Base-by-base conservation (phyloP, 495 filamentous ascomycete genomes). In the Chlorociboria aeruginascens region DNA sequence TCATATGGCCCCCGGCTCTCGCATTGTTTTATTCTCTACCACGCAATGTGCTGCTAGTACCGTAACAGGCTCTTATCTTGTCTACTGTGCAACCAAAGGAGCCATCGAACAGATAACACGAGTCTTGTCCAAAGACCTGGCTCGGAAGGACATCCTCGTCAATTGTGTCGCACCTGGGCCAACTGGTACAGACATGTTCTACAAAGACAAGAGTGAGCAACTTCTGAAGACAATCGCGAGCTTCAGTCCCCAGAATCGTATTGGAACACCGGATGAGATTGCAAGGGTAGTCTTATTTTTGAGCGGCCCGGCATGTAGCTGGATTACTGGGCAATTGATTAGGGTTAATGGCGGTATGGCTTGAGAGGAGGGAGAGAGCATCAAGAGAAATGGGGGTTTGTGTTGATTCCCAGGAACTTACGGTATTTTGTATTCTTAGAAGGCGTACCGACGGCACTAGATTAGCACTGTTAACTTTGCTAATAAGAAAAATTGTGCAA, bases 101-200 rank as follows among this genome's bases (percentile, higher is more conserved):
- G 78, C 83, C 6, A 71, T 86, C 39, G 79, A 86, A 57, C 80
- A 85, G 57, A 79, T 86, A 68, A 70, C 72, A 0, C 71, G 80
- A 7, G 66, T 76, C 11, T 59, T 84, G 37, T 68, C 74, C 38
- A 85, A 85, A 59, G 79, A 83, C 40, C 69, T 86, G 35, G 81
- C 68, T 6, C 60, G 67, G 8, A 75, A 74, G 47, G 72, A 71
- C 0, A 79, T 86, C 50, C 60, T 63, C 11, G 82, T 85, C 17
- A 86, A 86, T 57, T 66, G 66, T 17, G 63, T 86, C 10, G 73
- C 81, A 0, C 82, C 80, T 0, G 82, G 81, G 0, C 80, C 81
- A 6, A 83, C 76, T 0, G 76, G 59, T 6, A 84, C 81, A 1
- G 80, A 83, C n/a, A 59, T 84, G 41, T 86, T 83, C 55, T 65